phyloP scores from a whole-genome alignment of 2,329 filamentous ascomycete species.

The Dryadomyces quercus-mongolicae region DNA sequence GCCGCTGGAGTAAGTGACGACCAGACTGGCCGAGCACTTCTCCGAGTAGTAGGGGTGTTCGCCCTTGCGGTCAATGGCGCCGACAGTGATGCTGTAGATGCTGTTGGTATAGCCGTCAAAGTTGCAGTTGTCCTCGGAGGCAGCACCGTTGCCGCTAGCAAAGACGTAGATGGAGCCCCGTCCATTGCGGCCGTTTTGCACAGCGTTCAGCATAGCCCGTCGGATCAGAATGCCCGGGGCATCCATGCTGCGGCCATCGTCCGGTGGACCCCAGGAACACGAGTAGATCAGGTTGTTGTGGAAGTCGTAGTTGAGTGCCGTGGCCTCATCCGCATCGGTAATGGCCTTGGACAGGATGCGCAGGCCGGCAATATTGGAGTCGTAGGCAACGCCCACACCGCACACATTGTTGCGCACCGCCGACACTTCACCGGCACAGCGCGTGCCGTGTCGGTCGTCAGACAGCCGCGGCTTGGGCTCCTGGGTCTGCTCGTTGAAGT shows the following conservation, averaged over 20 bases:
- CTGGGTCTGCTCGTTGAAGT: slow-evolving; percentile 78
- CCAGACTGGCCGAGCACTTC: slow-evolving; percentile 85
- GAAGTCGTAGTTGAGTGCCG: slow-evolving; percentile 83
- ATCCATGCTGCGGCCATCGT: slow-evolving; percentile 91
- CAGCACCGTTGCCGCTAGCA: slow-evolving; percentile 87
- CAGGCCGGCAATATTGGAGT: slow-evolving; percentile 79
- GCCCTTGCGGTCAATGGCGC: slow-evolving; percentile 78
- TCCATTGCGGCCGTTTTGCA: slow-evolving; percentile 75
- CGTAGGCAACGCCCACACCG: slow-evolving; percentile 90
- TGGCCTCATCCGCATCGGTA: slow-evolving; percentile 81
- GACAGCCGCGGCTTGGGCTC: slow-evolving; percentile 71
- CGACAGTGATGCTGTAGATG: slow-evolving; percentile 96
- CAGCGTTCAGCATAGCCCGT: slow-evolving; percentile 79
- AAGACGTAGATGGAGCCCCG: slow-evolving; percentile 92
- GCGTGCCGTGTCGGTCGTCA: slow-evolving; percentile 84
- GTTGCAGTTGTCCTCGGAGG: slow-evolving; percentile 88
- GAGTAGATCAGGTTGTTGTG: slow-evolving; percentile 95
- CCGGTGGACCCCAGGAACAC: slow-evolving; percentile 94
- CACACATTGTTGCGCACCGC: slow-evolving; percentile 89
- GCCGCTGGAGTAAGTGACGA: slow-evolving; percentile 94
- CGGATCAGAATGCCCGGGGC: slow-evolving; percentile 80
- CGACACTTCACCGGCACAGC: slow-evolving; percentile 88
- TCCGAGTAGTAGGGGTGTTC: slow-evolving; percentile 94
- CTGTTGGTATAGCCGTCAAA: slow-evolving; percentile 99
- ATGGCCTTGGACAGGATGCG: slow-evolving; percentile 88